Base-by-base conservation (phyloP, 225 moss, liverwort and hornwort species). In the Sphagnum contortum region DNA sequence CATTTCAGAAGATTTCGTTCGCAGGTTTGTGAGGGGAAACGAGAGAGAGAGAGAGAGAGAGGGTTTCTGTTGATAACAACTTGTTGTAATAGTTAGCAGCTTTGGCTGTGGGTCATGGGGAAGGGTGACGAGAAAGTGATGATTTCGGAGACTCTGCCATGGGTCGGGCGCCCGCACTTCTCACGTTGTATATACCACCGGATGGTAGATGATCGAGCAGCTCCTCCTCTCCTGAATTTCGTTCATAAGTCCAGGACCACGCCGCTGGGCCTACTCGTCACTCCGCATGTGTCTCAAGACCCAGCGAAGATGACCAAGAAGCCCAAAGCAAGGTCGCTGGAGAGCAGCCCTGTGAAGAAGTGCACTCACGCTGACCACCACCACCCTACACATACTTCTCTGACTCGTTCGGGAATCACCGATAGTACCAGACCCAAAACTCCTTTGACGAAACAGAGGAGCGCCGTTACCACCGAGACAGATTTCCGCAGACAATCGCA, bases 111-210 rank as follows among this genome's bases (percentile, higher is more conserved):
- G 12, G 58, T 6, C 4, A 81, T 84, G 80, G 71, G 80, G 12
- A 81, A 64, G 56, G 68, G 66, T 55, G 71, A 73, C 5, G 84
- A 75, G 69, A 84, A 81, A 11, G 68, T 84, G 66, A 84, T 50
- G 55, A 65, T 80, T 4, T 75, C 55, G 4, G 75, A 73, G 73
- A 50, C 48, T 55, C 72, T 51, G 8, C 10, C 71, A 4, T 57
- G 64, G 13, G 75, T 71, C 8, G 61, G 68, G 59, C 80, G 68
- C 64, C 60, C 60, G 47, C 61, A 62, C 5, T 55, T 59, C 48
- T 69, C 65, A 8, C 69, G 79, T 3, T 61, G 73, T 11, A 68
- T 85, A 2, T 75, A 72, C 11, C 64, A 44, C 54, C 64, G 68
- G n/a, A 44, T 67, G 67, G 7, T 67, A 58, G 67, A 67, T 13